phyloP scores from a whole-genome alignment of 2,329 filamentous ascomycete species.

The Calonectria pteridis region DNA sequence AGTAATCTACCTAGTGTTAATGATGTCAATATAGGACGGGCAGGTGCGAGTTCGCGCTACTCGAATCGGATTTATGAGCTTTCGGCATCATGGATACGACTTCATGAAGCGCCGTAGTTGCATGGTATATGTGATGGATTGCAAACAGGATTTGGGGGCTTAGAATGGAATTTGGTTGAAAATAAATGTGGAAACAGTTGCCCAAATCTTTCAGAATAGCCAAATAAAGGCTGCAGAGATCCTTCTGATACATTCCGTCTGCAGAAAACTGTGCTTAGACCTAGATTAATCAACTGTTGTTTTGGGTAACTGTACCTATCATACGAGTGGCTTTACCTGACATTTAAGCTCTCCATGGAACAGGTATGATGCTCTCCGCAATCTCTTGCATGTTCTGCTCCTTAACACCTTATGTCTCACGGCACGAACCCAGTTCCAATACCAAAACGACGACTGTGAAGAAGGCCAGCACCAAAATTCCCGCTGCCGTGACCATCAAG shows the following conservation, averaged over 20 bases:
- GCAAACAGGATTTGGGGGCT: background rate
- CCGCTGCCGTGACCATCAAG: background rate
- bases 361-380: too few species aligned
- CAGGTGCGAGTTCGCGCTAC: background rate
- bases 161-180: background rate
- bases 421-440: too few species aligned
- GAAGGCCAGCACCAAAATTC: background rate
- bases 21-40: background rate
- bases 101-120: background rate
- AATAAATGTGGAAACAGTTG: background rate
- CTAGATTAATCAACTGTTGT: too few species aligned
- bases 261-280: too few species aligned
- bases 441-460: background rate
- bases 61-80: background rate
- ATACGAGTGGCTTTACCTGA: too few species aligned
- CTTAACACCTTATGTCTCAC: too few species aligned
- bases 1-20: background rate
- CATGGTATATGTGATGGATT: background rate
- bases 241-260: background rate
- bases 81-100: background rate
- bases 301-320: too few species aligned
- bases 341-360: too few species aligned
- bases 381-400: too few species aligned
- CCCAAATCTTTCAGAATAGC: background rate
- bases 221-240: background rate